These are phyloP conservation scores for Pyrenochaeta sp. DNA, from an alignment of 2,329 filamentous ascomycete genomes.

Conservation along the genomic window DNA sequence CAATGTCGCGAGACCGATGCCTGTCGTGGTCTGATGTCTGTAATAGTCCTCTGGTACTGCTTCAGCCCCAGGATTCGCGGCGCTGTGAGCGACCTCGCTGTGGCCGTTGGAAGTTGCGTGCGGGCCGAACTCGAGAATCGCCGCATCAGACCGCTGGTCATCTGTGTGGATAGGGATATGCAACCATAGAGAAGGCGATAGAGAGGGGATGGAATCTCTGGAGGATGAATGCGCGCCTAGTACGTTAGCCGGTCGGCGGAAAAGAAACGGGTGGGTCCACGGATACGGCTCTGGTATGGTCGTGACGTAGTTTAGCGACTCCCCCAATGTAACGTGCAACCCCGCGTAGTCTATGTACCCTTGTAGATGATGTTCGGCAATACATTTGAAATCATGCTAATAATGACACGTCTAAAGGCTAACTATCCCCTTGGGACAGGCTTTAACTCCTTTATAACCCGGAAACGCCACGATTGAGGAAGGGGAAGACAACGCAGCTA, in stretches of 20 bases:
- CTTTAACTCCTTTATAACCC: neutral
- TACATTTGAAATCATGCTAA: conserved; percentile 5
- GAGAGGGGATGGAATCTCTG: conserved; percentile 12
- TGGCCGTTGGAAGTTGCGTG: conserved; percentile 34
- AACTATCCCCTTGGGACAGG: neutral
- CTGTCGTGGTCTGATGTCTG: conserved; percentile 41
- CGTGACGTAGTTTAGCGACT: conserved; percentile 31
- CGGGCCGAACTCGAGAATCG: conserved; percentile 55
- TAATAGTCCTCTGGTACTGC: conserved; percentile 45
- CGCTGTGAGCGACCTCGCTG: conserved; percentile 30
- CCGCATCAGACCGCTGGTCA: conserved; percentile 58
- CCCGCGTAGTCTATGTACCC: neutral
- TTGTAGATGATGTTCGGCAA: conserved; percentile 15
- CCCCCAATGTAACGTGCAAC: neutral
- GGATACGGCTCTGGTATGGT: conserved; percentile 13
- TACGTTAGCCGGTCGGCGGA: conserved; percentile 15
- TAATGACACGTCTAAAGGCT: conserved; percentile 21
- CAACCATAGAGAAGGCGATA: conserved; percentile 38
- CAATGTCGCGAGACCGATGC: conserved; percentile 50
- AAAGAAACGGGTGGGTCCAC: conserved; percentile 14
- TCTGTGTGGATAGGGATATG: conserved; percentile 39
- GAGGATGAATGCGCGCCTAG: conserved; percentile 7
- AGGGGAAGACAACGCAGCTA: neutral
- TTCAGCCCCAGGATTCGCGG: conserved; percentile 41
- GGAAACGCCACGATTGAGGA: neutral